A percentile compares a stretch with the other conserved stretches of the same genome.
Conservation (phyloP, 345 rosid genomes). For the Microthlaspi erraticum region DNA sequence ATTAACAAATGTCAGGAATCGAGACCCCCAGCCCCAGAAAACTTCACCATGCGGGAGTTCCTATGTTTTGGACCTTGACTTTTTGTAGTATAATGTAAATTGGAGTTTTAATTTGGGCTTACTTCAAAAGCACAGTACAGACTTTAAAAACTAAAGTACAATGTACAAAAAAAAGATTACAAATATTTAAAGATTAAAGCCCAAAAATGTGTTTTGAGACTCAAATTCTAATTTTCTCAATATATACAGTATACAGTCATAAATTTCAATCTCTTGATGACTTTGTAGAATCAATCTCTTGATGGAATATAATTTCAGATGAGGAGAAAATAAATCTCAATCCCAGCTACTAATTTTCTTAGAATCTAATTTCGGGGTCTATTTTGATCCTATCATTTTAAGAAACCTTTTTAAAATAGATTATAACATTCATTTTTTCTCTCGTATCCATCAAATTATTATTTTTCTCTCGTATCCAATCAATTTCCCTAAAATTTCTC, state of each 20-base stretch:
- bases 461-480: constrained; percentile 34
- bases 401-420: constrained; percentile 27
- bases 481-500: constrained; percentile 33
- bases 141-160: neutral
- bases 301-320: too few relatives aligned
- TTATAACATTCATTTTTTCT: neutral
- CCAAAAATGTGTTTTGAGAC: constrained; percentile 4
- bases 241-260: too few relatives aligned
- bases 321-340: neutral
- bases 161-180: too few relatives aligned
- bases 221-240: neutral
- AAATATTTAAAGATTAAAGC: neutral
- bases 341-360: constrained; percentile 3
- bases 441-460: constrained; percentile 25
- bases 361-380: neutral
- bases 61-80: constrained; percentile 7
- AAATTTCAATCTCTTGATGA: too few relatives aligned
- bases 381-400: neutral
- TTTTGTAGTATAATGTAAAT: neutral
- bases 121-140: neutral
- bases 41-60: constrained; percentile 23
- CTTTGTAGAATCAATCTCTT: too few relatives aligned
- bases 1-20: constrained; percentile 19
- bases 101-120: constrained; percentile 15
- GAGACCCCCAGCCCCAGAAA: neutral